phyloP scores from a whole-genome alignment of 1,284 basidiomycete genomes.

The Sporisorium scitamineum region DNA sequence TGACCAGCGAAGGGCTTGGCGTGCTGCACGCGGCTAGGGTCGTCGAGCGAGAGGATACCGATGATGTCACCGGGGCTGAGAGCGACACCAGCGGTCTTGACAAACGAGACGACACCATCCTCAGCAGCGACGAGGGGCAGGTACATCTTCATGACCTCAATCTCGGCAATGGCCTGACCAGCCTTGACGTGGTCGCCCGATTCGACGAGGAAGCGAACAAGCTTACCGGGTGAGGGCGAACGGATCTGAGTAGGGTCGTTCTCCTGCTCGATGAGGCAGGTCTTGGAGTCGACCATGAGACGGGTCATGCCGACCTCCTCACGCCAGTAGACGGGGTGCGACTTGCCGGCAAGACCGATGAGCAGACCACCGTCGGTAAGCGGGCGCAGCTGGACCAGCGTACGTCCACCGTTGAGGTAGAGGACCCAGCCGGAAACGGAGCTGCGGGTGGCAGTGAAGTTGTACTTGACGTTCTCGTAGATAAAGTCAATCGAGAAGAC shows the following conservation, averaged over 20 bases:
- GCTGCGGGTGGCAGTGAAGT: slow-evolving; percentile 93
- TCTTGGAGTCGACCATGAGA: slow-evolving; percentile 92
- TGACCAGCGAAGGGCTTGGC: slow-evolving; percentile 98
- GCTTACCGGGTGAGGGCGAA: slow-evolving; percentile 95
- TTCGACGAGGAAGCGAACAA: slow-evolving; percentile 93
- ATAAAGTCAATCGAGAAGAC: slow-evolving; percentile 94
- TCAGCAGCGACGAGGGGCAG: slow-evolving; percentile 85
- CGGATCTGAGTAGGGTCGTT: slow-evolving; percentile 98
- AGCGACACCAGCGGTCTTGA: slow-evolving; percentile 97
- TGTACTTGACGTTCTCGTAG: slow-evolving; percentile 95
- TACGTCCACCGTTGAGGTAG: slow-evolving; percentile 88
- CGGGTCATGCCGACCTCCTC: slow-evolving; percentile 87
- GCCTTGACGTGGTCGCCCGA: slow-evolving; percentile 96
- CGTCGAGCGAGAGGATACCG: slow-evolving; percentile 95
- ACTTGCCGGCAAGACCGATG: slow-evolving; percentile 89
- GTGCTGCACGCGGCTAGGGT: slow-evolving; percentile 95
- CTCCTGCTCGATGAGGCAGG: slow-evolving; percentile 98
- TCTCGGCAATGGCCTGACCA: slow-evolving; percentile 97
- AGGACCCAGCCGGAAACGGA: slow-evolving; percentile 90
- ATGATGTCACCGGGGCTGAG: slow-evolving; percentile 98
- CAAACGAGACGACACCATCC: slow-evolving; percentile 83
- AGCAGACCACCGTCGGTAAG: slow-evolving; percentile 95
- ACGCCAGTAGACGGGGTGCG: slow-evolving; percentile 97
- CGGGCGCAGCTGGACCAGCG: slow-evolving; percentile 73
- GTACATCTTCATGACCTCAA: slow-evolving; percentile 75